phyloP scores from a whole-genome alignment of 257 asterid genomes.

The Ocimum tenuiflorum region DNA sequence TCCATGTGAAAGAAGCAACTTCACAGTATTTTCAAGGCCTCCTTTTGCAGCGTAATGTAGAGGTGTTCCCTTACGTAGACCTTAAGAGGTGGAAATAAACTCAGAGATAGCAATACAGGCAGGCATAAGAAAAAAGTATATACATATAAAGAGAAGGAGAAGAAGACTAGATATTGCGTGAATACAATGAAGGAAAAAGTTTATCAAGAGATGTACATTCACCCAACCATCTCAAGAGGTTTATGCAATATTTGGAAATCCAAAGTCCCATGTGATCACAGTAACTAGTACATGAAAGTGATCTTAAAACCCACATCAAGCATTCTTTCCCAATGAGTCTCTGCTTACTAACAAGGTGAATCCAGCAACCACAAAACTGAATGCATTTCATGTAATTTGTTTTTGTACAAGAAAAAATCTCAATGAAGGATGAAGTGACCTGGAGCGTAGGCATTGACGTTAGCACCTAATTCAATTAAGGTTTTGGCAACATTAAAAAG shows the following conservation, averaged over 20 bases:
- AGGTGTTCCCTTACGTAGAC: constrained; percentile 89
- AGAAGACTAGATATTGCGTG: neutral
- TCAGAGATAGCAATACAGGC: constrained; percentile 2
- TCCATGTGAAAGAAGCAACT: constrained; percentile 82
- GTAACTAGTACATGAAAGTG: neutral
- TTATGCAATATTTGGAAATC: neutral
- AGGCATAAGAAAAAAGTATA: neutral
- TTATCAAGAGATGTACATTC: neutral
- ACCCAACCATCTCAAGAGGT: constrained; percentile 3
- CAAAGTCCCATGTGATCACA: neutral
- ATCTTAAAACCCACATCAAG: neutral
- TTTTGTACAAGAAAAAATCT: no score
- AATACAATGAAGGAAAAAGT: neutral
- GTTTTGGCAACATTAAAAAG: constrained; percentile 71
- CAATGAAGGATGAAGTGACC: constrained; percentile 34
- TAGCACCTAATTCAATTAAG: constrained; percentile 85
- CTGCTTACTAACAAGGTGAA: no score
- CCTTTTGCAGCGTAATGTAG: constrained; percentile 97
- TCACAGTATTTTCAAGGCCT: constrained; percentile 85
- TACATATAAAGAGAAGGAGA: neutral
- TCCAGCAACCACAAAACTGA: no score
- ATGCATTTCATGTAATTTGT: no score
- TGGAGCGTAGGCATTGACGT: constrained; percentile 73
- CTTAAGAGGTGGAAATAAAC: constrained; percentile 31
- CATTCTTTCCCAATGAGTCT: neutral